phyloP scores from a whole-genome alignment of 1,284 basidiomycete species.

The Moniliella sp. region DNA sequence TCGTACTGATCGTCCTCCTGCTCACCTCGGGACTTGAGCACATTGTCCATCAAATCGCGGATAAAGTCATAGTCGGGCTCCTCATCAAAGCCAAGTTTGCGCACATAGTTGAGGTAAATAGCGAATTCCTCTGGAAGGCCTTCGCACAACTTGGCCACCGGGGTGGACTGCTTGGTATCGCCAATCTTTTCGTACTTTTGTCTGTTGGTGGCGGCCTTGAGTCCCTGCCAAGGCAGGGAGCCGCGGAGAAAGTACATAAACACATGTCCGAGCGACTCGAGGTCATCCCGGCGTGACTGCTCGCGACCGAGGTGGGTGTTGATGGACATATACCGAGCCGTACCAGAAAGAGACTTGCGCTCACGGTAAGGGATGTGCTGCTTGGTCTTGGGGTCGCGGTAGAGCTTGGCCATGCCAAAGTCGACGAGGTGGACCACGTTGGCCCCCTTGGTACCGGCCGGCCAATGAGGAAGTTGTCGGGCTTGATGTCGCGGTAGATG shows the following conservation, averaged over 20 bases:
- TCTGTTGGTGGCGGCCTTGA: constrained; percentile 80
- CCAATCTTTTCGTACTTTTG: constrained; percentile 98
- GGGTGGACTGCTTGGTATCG: constrained; percentile 99
- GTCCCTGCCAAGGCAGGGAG: constrained; percentile 83
- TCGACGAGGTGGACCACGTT: constrained; percentile 1
- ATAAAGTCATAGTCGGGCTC: constrained; percentile 5
- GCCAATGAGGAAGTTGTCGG: constrained; percentile 2
- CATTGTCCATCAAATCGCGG: constrained; percentile 3
- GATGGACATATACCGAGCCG: constrained; percentile 6
- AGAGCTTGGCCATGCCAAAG: constrained; percentile 2
- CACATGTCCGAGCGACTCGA: constrained; percentile 85
- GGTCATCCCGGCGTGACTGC: constrained; percentile 81
- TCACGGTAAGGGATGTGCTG: constrained; percentile 4
- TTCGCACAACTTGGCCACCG: constrained; percentile 79
- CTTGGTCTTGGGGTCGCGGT: constrained; percentile 2
- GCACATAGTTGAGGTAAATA: constrained; percentile 3
- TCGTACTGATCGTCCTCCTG: constrained; percentile 4
- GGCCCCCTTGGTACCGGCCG: constrained; percentile 1
- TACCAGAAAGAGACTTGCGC: constrained; percentile 5
- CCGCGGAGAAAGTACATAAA: constrained; percentile 96
- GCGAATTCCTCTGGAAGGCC: constrained; percentile 83
- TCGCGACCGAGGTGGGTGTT: constrained; percentile 36
- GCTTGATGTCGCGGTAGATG: constrained; percentile 2
- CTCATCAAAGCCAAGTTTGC: constrained; percentile 4
- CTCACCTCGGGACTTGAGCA: constrained; percentile 3